These are phyloP conservation scores for Chaetoceros tenuissimus DNA, from an alignment of 108 stramenopile species.

Conservation along the genomic window DNA sequence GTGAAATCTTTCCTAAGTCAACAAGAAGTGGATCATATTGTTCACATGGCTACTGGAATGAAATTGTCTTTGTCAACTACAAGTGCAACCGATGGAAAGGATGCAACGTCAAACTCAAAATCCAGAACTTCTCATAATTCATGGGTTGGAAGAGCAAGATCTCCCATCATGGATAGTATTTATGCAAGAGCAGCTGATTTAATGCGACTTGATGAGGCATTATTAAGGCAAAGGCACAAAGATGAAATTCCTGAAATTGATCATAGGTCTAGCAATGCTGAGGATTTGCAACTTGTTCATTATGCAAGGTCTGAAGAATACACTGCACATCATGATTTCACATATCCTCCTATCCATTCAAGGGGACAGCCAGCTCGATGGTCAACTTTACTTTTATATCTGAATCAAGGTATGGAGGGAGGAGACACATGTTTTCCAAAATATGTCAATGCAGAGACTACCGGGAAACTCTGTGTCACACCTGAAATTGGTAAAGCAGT, in stretches of 20 bases:
- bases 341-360: slow-evolving; percentile 22
- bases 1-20: slow-evolving; percentile 43
- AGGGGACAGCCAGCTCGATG: slow-evolving; percentile 36
- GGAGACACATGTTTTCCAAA: slow-evolving; percentile 50
- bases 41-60: slow-evolving; percentile 21
- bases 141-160: slow-evolving; percentile 23
- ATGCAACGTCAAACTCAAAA: slow-evolving; percentile 13
- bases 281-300: slow-evolving; percentile 44
- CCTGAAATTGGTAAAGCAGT: slow-evolving; percentile 44
- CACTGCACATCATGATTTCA: slow-evolving; percentile 46
- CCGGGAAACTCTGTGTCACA: slow-evolving; percentile 18
- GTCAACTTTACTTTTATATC: slow-evolving; percentile 55
- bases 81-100: slow-evolving; percentile 7
- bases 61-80: slow-evolving; percentile 26
- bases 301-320: slow-evolving; percentile 32
- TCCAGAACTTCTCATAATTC: slow-evolving; percentile 36
- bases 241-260: slow-evolving; percentile 12
- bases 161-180: slow-evolving; percentile 36
- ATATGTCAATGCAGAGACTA: slow-evolving; percentile 36
- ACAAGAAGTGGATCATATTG: slow-evolving; percentile 42
- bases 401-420: slow-evolving; percentile 38
- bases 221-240: slow-evolving; percentile 23
- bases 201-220: slow-evolving; percentile 34
- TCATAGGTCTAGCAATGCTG: slow-evolving; percentile 14
- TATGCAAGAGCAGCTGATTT: slow-evolving; percentile 37